These are phyloP conservation scores for Thraustotheca clavata DNA, from an alignment of 352 stramenopile species.

Conservation along the genomic window DNA sequence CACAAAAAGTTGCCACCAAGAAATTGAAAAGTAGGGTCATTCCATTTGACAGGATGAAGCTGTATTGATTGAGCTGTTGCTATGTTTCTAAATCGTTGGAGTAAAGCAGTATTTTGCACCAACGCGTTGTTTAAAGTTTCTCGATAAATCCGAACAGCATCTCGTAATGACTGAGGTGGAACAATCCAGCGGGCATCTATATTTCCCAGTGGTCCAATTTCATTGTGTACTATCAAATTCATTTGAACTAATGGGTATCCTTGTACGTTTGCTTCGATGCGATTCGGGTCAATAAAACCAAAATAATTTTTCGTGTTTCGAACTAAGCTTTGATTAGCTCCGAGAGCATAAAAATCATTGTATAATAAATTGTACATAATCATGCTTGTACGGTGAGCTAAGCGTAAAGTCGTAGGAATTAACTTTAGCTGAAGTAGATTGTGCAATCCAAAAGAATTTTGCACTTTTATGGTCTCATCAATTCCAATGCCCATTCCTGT, in stretches of 20 bases:
- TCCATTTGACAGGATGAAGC: background rate
- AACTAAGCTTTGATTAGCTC: background rate
- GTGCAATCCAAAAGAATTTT: background rate
- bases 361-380: background rate
- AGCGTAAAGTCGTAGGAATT: background rate
- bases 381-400: background rate
- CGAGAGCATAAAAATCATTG: background rate
- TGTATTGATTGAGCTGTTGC: background rate
- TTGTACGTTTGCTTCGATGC: background rate
- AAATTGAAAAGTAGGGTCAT: background rate
- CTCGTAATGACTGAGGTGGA: background rate
- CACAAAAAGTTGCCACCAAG: background rate
- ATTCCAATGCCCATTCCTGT: background rate
- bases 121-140: background rate
- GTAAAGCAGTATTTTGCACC: background rate
- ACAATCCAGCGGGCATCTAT: background rate
- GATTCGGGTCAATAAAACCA: background rate
- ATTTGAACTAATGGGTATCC: background rate
- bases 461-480: background rate
- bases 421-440: background rate
- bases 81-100: too few relatives aligned
- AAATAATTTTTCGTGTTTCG: background rate
- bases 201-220: background rate
- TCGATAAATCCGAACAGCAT: background rate
- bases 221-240: background rate